A percentile compares a stretch with the other conserved stretches of the same genome.
phyloP scores from a whole-genome alignment of 2,329 filamentous ascomycete species.

The Sporothrix sp. region DNA sequence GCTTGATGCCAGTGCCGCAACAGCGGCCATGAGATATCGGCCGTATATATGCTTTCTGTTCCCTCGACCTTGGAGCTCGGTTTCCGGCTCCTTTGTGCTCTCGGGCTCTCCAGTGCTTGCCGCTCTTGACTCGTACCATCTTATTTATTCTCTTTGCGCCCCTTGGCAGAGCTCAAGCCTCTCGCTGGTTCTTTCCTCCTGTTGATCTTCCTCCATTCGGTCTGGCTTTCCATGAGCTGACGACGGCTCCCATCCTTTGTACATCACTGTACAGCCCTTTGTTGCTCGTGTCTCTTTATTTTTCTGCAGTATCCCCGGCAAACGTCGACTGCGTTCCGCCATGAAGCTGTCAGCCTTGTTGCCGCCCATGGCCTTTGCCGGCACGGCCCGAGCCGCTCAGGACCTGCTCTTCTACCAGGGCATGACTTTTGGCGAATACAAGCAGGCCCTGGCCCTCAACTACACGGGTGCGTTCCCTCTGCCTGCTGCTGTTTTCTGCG shows the following conservation, averaged over 20 bases:
- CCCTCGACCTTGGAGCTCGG: neutral
- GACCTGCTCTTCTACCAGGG: conserved; percentile 21
- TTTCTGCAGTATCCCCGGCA: neutral
- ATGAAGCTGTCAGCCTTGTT: conserved; percentile 3
- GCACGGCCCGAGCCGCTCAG: conserved; percentile 13
- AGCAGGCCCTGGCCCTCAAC: conserved; percentile 15
- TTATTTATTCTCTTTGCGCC: neutral
- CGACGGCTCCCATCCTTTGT: too few species aligned
- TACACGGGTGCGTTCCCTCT: conserved; percentile 15
- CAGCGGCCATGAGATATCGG: conserved; percentile 3
- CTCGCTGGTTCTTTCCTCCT: neutral
- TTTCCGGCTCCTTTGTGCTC: neutral
- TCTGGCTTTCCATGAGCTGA: neutral
- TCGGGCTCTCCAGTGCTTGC: neutral
- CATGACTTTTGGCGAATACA: conserved; percentile 21
- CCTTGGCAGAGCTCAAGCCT: neutral
- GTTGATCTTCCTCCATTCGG: neutral
- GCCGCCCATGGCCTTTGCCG: conserved; percentile 12
- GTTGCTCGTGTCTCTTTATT: neutral
- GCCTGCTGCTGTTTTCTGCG: neutral
- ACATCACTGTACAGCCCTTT: too few species aligned
- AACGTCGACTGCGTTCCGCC: too few species aligned
- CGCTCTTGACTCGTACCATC: neutral
- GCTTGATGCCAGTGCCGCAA: neutral
- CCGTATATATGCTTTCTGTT: conserved; percentile 9